Conservation (phyloP, 2,329 filamentous ascomycete genomes). For the Hortaea sp. region DNA sequence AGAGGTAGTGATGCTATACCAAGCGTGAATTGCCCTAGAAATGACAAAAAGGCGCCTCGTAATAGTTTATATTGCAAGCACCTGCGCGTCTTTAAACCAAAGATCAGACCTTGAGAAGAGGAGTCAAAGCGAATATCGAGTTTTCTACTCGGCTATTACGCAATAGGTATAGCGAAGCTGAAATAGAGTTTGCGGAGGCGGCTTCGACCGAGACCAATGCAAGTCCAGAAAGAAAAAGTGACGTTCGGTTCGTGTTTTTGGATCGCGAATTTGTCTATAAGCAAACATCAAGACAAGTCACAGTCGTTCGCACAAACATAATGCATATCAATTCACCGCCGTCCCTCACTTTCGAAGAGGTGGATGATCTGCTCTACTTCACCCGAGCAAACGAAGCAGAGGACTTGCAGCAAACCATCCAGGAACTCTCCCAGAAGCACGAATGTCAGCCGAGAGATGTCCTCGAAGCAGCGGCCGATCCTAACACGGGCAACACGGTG, state of each 20-base stretch:
- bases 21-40: too few relatives aligned
- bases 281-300: not conserved
- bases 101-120: too few relatives aligned
- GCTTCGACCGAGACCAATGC: not conserved
- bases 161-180: conserved; percentile 1
- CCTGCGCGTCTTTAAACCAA: too few relatives aligned
- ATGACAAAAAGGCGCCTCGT: too few relatives aligned
- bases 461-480: conserved; percentile 60
- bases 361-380: conserved; percentile 87
- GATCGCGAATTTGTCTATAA: not conserved
- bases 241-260: not conserved
- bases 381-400: conserved; percentile 66
- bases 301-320: too few relatives aligned
- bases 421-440: conserved; percentile 53
- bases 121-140: not conserved
- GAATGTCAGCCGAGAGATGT: conserved; percentile 51
- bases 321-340: conserved; percentile 1
- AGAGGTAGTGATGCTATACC: too few relatives aligned
- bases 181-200: conserved; percentile 4
- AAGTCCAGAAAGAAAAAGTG: not conserved
- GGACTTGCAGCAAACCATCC: conserved; percentile 54
- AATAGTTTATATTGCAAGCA: too few relatives aligned
- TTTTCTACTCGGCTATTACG: not conserved
- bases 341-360: conserved; percentile 62
- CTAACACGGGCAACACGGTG: conserved; percentile 64